phyloP scores from a whole-genome alignment of 163 green algal genomes.

The Chlorella variabilis region DNA sequence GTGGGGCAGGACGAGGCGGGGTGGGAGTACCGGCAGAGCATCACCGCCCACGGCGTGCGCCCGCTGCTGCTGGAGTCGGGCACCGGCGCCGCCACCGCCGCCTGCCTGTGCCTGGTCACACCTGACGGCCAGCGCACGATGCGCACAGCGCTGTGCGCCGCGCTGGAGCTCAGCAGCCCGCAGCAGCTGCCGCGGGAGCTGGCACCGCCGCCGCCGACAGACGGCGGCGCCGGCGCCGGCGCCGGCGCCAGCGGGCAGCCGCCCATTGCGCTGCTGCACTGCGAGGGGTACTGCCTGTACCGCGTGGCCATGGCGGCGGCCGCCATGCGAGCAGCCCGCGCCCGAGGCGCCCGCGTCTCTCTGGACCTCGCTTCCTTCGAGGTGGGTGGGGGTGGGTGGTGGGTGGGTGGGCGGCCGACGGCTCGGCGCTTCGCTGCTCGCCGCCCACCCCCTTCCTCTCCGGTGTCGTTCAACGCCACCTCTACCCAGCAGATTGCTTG shows the following conservation, averaged over 20 bases:
- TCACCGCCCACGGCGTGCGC: conserved; percentile 60
- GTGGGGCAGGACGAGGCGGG: conserved; percentile 70
- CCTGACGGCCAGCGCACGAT: conserved; percentile 92
- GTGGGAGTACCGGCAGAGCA: conserved; percentile 59
- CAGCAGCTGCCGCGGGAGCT: conserved; percentile 49
- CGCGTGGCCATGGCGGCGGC: conserved; percentile 43
- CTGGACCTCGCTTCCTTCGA: conserved; percentile 92
- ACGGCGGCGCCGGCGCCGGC: not conserved
- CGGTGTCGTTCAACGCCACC: too few species aligned
- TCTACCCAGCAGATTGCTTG: too few species aligned
- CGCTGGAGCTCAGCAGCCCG: conserved; percentile 58
- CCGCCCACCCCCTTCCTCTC: too few species aligned
- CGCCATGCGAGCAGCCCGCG: conserved; percentile 42
- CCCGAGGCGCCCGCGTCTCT: conserved; percentile 54
- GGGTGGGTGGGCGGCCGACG: too few species aligned
- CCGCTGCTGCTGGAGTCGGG: conserved; percentile 43
- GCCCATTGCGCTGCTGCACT: conserved; percentile 68
- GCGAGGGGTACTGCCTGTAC: conserved; percentile 89
- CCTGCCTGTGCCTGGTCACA: conserved; percentile 80
- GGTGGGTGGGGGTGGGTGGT: too few species aligned
- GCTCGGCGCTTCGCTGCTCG: too few species aligned
- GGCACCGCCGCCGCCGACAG: not conserved
- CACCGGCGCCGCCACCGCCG: conserved; percentile 52
- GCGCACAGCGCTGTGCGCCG: conserved; percentile 87
- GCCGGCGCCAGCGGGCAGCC: not conserved